Evolutionary conservation across 768 basidiomycete species (phyloP), one percentile per base, ranked within the genome.

Genomic region (Rhodotorula babjevae): DNA sequence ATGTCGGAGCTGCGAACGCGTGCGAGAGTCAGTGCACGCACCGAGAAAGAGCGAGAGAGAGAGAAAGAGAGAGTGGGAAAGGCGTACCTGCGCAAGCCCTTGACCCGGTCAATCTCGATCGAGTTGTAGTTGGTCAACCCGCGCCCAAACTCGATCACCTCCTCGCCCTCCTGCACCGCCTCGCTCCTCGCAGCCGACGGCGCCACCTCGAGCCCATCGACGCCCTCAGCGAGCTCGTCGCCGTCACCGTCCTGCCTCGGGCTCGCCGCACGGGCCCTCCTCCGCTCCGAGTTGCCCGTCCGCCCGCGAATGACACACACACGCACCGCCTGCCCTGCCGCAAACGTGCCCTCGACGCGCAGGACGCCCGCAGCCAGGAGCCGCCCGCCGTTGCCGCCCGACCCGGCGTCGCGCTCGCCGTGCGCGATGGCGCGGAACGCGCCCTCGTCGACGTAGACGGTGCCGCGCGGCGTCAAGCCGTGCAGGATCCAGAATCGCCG

Each of bases 401-500:
- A 58, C 12, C 73, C 70, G 1, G 65, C 65, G 25, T 71, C 69
- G 16, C 73, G 61, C 79, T 92, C 89, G 42, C 89, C 86, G 63
- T 88, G 87, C 19, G 89, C 88, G 66, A 98, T 85, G 49, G 96
- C 93, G 36, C 85, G 84, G 79, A 93, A 88, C 0, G 96, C 96
- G 18, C 96, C 95, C 27, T 86, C 81, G 80, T 96, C 93, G 74
- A 98, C 89, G 79, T 94, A 84, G 56, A 98, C 87, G 56, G 87
- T 89, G 0, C 96, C 96, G 0, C 94, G 87, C 0, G 95, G 90
- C 71, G 87, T 87, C 25, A 98, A 84, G 0, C 95, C 97, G 81
- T 99, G 93, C n/a, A 88, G 87, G 42, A 95, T 95, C 96, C 96
- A 99, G 66, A 91, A 88, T 77, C 97, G 95, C 61, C 96, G 85